Evolutionary conservation across 257 asterid species (phyloP), one percentile per base, ranked within the genome.

Genomic region (Eucommia ulmoides): DNA sequence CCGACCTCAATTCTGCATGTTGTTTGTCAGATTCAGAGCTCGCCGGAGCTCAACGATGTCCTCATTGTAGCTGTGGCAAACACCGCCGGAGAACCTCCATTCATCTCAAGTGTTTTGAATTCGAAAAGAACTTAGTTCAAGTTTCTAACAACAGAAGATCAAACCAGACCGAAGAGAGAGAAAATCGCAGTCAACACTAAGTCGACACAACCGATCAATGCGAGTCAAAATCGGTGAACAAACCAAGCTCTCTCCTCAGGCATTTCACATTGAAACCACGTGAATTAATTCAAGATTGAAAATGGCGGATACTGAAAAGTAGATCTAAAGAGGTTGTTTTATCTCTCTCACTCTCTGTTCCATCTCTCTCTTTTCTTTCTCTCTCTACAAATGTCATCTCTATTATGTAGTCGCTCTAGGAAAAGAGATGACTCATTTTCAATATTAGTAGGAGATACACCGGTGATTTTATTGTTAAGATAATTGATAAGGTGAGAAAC

Each of bases 21-120:
- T n/a, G n/a, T n/a, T n/a, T n/a, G n/a, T n/a, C n/a, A n/a, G n/a
- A n/a, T n/a, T 24, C 33, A 70, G 53, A 46, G 58, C 7, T 38
- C 81, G 78, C 86, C 83, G 80, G 83, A 78, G 79, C 75, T 73
- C 70, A 54, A 54, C 71, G 64, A 59, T 54, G 59, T 17, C 3
- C 57, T 74, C 74, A 65, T 66, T 75, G 76, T 81, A 83, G 93
- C 84, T 81, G 93, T 95, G 83, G 97, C 88, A 68, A 67, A 51
- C 62, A 8, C 62, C 64, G 49, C 69, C 73, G 70, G 71, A 33
- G 66, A 49, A 51, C 33, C 59, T 61, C 64, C 79, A 77, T 77
- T 54, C 66, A 58, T 44, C 61, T 45, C 55, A 20, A 25, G n/a
- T 11, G 29, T 17, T 17, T 33, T 41, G 42, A 49, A 59, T 19